A percentile compares a stretch with the other conserved stretches of the same genome.
These are phyloP conservation scores for Xylariaceae sp. DNA, from an alignment of 2,329 filamentous ascomycete species.

Conservation along the genomic window DNA sequence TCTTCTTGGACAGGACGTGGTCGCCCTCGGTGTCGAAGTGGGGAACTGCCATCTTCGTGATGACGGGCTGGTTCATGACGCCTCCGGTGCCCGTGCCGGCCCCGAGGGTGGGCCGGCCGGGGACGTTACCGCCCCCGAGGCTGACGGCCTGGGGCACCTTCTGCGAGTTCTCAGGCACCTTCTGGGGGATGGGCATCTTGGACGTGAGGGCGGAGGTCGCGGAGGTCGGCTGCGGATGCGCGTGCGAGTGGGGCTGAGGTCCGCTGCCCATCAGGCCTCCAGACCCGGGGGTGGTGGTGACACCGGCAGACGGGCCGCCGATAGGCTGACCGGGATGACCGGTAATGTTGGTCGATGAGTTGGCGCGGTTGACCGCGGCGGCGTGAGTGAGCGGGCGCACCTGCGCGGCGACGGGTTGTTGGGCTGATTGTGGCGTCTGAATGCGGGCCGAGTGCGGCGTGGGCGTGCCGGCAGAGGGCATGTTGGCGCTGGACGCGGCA, in stretches of 20 bases:
- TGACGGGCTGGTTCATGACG: conserved; percentile 79
- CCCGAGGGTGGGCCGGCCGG: conserved; percentile 73
- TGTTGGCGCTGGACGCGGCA: conserved; percentile 25
- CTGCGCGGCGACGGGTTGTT: conserved; percentile 14
- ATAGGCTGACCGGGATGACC: conserved; percentile 15
- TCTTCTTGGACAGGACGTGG: conserved; percentile 93
- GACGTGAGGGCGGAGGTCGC: conserved; percentile 34
- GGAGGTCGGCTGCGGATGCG: conserved; percentile 36
- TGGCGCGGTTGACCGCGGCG: conserved; percentile 24
- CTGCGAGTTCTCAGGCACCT: conserved; percentile 59
- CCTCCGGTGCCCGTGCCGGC: conserved; percentile 73
- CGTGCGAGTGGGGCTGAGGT: conserved; percentile 37
- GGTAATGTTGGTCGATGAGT: conserved; percentile 21
- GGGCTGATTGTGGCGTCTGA: conserved; percentile 38
- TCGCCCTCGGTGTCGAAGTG: conserved; percentile 88
- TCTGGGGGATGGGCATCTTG: conserved; percentile 80
- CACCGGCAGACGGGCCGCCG: conserved; percentile 17
- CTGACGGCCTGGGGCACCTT: conserved; percentile 65
- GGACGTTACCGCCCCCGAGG: conserved; percentile 53
- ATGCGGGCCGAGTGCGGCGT: conserved; percentile 40
- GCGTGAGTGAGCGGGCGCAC: conserved; percentile 20
- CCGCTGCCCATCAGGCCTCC: conserved; percentile 12
- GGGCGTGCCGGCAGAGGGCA: conserved; percentile 38
- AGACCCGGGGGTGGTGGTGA: conserved; percentile 19
- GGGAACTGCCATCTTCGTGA: conserved; percentile 73